These are phyloP conservation scores for Globisporangium paroecandrum DNA, from an alignment of 352 stramenopile species.

Conservation along the genomic window DNA sequence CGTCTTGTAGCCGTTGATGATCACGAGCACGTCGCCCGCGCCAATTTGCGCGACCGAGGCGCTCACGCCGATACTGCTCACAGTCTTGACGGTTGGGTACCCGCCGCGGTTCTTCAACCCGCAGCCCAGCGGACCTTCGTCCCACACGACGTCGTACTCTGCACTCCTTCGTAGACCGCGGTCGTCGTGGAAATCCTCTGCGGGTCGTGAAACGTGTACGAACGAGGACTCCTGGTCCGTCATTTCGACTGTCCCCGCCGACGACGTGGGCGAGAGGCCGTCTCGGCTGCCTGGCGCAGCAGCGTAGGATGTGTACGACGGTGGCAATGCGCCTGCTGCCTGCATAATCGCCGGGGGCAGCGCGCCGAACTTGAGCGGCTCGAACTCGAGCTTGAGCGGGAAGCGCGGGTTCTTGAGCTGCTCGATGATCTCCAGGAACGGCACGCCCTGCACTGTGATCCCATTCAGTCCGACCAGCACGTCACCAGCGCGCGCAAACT, in stretches of 20 bases:
- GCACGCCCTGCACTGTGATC: slow-evolving; percentile 37
- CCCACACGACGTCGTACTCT: slow-evolving; percentile 80
- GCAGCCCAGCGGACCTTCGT: slow-evolving; percentile 64
- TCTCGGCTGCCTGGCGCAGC: not conserved
- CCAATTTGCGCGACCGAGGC: slow-evolving; percentile 66
- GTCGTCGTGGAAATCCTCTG: slow-evolving; percentile 1
- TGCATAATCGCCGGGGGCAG: slow-evolving; percentile 6
- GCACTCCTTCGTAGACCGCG: slow-evolving; percentile 7
- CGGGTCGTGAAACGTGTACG: slow-evolving; percentile 5
- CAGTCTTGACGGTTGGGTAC: slow-evolving; percentile 62
- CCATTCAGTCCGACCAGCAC: slow-evolving; percentile 72
- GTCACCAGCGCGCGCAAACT: slow-evolving; percentile 68
- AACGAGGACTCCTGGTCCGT: slow-evolving; percentile 19
- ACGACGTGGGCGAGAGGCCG: slow-evolving; percentile 24
- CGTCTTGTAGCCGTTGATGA: slow-evolving; percentile 71
- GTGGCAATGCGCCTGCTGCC: not conserved
- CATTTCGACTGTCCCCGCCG: slow-evolving; percentile 27
- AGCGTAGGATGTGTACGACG: slow-evolving; percentile 6
- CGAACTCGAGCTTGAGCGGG: slow-evolving; percentile 66
- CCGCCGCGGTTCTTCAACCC: slow-evolving; percentile 72
- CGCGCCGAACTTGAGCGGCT: slow-evolving; percentile 44
- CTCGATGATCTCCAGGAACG: slow-evolving; percentile 69
- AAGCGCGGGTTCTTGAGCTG: slow-evolving; percentile 55
- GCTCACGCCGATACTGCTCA: slow-evolving; percentile 54
- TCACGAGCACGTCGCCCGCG: slow-evolving; percentile 60